Evolutionary conservation across 1,284 basidiomycete species (phyloP).

Genomic region (Blastosporella zonata): DNA sequence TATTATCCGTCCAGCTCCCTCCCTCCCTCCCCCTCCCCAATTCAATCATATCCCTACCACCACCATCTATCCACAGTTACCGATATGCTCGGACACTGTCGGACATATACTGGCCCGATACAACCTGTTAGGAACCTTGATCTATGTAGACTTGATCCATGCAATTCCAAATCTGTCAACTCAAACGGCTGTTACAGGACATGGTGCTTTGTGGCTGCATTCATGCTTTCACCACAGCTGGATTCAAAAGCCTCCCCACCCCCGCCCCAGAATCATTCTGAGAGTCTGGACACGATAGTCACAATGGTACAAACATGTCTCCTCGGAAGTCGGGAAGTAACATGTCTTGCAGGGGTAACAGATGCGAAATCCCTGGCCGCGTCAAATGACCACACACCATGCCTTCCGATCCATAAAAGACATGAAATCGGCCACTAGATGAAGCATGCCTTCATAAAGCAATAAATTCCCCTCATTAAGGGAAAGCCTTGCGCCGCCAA

Average conservation of each 20-base stretch:
- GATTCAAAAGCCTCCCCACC: not conserved
- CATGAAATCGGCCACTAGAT: not conserved
- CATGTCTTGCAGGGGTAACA: conserved; percentile 4
- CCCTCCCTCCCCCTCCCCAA: not conserved
- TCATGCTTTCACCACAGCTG: not conserved
- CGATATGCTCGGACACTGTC: conserved; percentile 9
- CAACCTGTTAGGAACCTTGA: conserved; percentile 6
- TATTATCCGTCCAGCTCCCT: not conserved
- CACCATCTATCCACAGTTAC: not conserved
- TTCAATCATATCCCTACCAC: not conserved
- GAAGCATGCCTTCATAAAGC: not conserved
- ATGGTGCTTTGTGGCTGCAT: conserved; percentile 1
- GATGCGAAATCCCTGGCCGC: not conserved
- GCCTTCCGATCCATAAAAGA: conserved; percentile 6
- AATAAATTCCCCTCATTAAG: not conserved
- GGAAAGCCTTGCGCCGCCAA: too few relatives aligned
- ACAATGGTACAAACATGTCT: not conserved
- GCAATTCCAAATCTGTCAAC: conserved; percentile 7
- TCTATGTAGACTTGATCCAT: not conserved
- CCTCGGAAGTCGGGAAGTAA: not conserved
- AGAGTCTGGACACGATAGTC: not conserved
- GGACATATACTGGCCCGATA: conserved; percentile 7
- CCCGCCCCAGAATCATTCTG: not conserved
- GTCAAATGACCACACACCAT: conserved; percentile 7
- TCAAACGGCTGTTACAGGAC: not conserved